A percentile compares a stretch with the other conserved stretches of the same genome.
Evolutionary conservation across 768 basidiomycete species (phyloP).

Genomic region (Pisolithus sp.): DNA sequence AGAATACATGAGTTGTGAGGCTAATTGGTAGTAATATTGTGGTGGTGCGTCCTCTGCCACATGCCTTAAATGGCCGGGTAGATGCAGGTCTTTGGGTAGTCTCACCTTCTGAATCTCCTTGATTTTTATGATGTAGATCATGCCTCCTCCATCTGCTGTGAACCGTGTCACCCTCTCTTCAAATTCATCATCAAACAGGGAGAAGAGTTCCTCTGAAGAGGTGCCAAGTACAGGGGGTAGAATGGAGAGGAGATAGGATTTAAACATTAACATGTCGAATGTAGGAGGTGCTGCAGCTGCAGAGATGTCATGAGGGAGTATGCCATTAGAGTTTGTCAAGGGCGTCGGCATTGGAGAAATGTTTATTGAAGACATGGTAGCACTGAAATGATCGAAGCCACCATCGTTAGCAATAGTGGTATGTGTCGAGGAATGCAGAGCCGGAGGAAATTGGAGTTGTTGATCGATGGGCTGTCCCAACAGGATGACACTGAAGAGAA

Average conservation of each 20-base stretch:
- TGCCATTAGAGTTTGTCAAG: conserved; percentile 21
- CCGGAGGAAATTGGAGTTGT: no score
- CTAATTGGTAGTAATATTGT: conserved; percentile 59
- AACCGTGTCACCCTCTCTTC: no score
- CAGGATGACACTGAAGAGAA: no score
- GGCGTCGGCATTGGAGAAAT: conserved; percentile 17
- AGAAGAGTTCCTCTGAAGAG: conserved; percentile 52
- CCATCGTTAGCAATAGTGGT: background rate
- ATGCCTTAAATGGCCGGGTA: conserved; percentile 5
- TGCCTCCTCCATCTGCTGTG: no score
- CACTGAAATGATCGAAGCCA: background rate
- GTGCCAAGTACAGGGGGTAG: conserved; percentile 84
- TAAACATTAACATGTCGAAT: conserved; percentile 62
- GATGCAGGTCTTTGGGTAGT: background rate
- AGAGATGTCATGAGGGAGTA: conserved; percentile 21
- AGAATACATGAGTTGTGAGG: conserved; percentile 73
- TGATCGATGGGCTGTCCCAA: no score
- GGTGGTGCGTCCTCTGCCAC: conserved; percentile 56
- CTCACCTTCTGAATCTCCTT: no score
- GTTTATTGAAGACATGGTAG: conserved; percentile 2
- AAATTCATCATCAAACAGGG: conserved; percentile 67
- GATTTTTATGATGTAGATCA: no score
- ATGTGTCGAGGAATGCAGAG: no score
- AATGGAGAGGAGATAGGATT: conserved; percentile 61
- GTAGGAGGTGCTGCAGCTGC: conserved; percentile 37